Base-by-base conservation (phyloP, 306 rosid species). In the Sphenostylis stenocarpa region DNA sequence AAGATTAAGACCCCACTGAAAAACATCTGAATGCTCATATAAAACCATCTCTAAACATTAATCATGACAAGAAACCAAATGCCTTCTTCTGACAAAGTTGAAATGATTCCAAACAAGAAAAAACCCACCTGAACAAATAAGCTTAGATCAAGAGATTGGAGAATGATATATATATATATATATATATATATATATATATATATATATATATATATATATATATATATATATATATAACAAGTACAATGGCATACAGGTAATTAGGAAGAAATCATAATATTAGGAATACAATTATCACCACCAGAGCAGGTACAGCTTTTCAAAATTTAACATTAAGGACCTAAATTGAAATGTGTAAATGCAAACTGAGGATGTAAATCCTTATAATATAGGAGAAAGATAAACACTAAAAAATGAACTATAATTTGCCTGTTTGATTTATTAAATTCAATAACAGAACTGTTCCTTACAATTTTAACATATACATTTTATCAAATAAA, bases 1-100 rank as follows among this genome's bases (percentile, higher is more conserved):
- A 47, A 92, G 70, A 64, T 71, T 85, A 75, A 84, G 85, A 77
- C 90, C 90, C 93, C 96, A 92, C 77, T 86, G 87, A 43, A 87
- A 33, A 69, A 90, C 69, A 66, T 85, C 96, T 29, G 96, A 84
- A 7, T 87, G 78, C 39, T 90, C 93, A 64, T 81, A 49, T 23
- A 84, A 70, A 60, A 44, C 87, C 91, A 90, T 92, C 86, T 77
- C 82, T 68, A 47, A 48, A 28, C 24, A n/a, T 16, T 29, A 58
- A 60, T 29, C 66, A 39, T 26, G 41, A 49, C 31, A 68, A 65
- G 67, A 36, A 72, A 55, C 38, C 19, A 31, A 6, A 43, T 64
- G 48, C 39, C 23, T 61, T 77, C 69, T 76, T 41, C 66, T 7
- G 73, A 51, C 19, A 73, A 43, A 52, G 20, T 39, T 51, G 67